These are phyloP conservation scores for Penicillium cosmopolitanum DNA, from an alignment of 495 filamentous ascomycete genomes.

Conservation along the genomic window DNA sequence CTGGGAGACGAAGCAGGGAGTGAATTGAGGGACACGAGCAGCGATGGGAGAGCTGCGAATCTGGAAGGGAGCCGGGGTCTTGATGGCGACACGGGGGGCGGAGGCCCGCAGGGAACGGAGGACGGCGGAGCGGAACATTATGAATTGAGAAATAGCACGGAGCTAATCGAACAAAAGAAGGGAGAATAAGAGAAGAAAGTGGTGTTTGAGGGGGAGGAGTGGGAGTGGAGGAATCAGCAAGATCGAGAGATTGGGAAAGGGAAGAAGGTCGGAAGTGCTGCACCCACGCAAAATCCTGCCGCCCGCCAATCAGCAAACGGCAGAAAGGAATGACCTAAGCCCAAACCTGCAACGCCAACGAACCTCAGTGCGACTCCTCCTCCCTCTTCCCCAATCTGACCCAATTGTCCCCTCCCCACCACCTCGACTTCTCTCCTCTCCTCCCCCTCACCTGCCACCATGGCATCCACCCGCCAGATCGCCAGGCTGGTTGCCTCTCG, in stretches of 20 bases:
- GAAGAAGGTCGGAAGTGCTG: constrained; percentile 33
- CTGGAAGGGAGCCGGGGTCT: constrained; percentile 56
- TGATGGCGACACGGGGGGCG: constrained; percentile 57
- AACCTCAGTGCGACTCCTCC: constrained; percentile 23
- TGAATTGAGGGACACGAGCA: constrained; percentile 48
- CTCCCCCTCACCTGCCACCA: constrained; percentile 34
- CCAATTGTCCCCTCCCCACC: constrained; percentile 22
- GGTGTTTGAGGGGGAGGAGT: constrained; percentile 19
- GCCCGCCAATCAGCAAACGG: constrained; percentile 47
- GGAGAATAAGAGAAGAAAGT: constrained; percentile 18
- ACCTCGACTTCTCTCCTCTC: constrained; percentile 21
- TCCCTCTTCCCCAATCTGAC: background rate
- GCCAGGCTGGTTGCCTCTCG: constrained; percentile 57
- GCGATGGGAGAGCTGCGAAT: constrained; percentile 59
- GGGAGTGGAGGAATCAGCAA: constrained; percentile 18
- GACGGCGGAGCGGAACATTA: constrained; percentile 85
- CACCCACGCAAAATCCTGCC: constrained; percentile 46
- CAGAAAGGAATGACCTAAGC: constrained; percentile 56
- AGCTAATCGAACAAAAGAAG: constrained; percentile 14
- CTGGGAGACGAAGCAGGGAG: constrained; percentile 56
- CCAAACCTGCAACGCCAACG: constrained; percentile 37
- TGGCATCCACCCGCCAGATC: constrained; percentile 58
- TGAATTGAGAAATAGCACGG: constrained; percentile 41
- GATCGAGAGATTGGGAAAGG: constrained; percentile 10
- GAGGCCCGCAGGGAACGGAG: constrained; percentile 65